Evolutionary conservation across 192 early-diverging fungal species (phyloP).

Genomic region (Gryganskiella cystojenkinii): DNA sequence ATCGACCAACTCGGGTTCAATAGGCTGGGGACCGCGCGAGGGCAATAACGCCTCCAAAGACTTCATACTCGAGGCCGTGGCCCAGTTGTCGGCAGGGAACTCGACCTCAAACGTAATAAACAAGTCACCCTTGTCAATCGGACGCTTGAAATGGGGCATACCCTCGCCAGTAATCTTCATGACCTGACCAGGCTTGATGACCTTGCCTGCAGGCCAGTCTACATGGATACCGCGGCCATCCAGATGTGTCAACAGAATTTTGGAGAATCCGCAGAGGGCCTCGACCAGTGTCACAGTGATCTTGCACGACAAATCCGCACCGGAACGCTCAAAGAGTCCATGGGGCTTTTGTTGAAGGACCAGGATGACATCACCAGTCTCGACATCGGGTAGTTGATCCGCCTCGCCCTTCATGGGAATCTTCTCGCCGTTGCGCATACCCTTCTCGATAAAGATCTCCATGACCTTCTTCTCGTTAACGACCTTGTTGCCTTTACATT

Average conservation of each 20-base stretch:
- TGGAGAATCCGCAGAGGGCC: constrained; percentile 92
- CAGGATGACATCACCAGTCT: constrained; percentile 94
- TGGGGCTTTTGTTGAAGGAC: constrained; percentile 89
- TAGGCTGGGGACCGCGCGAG: constrained; percentile 7
- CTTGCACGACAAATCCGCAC: constrained; percentile 82
- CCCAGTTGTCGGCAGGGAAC: constrained; percentile 77
- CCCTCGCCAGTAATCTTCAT: constrained; percentile 90
- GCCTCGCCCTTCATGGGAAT: constrained; percentile 94
- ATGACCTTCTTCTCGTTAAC: constrained; percentile 89
- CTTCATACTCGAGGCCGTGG: constrained; percentile 44
- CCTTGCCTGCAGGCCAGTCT: constrained; percentile 82
- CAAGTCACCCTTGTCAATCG: constrained; percentile 86
- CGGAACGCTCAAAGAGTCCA: constrained; percentile 80
- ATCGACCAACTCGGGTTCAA: constrained; percentile 60
- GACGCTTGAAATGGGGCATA: constrained; percentile 86
- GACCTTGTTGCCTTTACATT: constrained; percentile 91
- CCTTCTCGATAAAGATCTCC: constrained; percentile 94
- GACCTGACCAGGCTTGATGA: constrained; percentile 89
- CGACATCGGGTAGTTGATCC: constrained; percentile 92
- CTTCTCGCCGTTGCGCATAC: constrained; percentile 90
- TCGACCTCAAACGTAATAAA: constrained; percentile 88
- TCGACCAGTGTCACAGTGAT: constrained; percentile 89
- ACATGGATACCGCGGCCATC: constrained; percentile 90
- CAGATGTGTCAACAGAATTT: constrained; percentile 81
- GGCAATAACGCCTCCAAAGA: constrained; percentile 48